Percentiles rank a stretch among this genome's conserved stretches.
Evolutionary conservation across 2,329 filamentous ascomycete genomes (phyloP).

Genomic region (Incumbomyces delicatus): DNA sequence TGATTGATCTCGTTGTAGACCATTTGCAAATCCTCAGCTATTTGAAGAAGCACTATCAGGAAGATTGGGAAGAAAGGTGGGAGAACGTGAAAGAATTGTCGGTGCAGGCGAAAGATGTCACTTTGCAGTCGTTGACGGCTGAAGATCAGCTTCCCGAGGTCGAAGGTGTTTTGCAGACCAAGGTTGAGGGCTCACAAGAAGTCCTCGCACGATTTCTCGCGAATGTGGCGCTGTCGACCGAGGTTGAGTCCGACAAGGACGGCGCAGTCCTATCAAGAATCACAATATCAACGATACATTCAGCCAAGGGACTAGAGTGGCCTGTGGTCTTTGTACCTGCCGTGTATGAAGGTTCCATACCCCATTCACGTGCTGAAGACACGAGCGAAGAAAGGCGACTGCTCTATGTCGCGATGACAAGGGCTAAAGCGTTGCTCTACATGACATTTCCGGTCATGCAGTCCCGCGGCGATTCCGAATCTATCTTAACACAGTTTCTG

Average conservation of each 20-base stretch:
- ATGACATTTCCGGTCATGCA: conserved; percentile 68
- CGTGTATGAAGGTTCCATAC: conserved; percentile 81
- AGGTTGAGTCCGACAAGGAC: conserved; percentile 55
- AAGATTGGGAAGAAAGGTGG: conserved; percentile 72
- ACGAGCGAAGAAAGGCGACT: conserved; percentile 77
- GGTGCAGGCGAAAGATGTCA: conserved; percentile 59
- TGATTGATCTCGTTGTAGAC: conserved; percentile 49
- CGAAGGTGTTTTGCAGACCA: conserved; percentile 57
- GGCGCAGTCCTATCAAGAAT: conserved; percentile 49
- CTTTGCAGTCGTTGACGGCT: conserved; percentile 42
- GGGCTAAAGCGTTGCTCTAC: conserved; percentile 77
- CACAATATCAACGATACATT: conserved; percentile 92
- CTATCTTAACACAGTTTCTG: conserved; percentile 64
- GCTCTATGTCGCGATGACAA: conserved; percentile 93
- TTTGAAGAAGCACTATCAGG: conserved; percentile 58
- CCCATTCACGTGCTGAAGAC: conserved; percentile 78
- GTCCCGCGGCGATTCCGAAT: conserved; percentile 49
- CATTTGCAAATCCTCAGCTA: conserved; percentile 66
- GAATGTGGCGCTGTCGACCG: conserved; percentile 77
- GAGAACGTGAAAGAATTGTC: conserved; percentile 85
- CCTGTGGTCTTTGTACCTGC: conserved; percentile 88
- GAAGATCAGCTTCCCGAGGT: conserved; percentile 53
- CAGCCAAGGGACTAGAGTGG: conserved; percentile 94
- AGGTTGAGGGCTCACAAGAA: conserved; percentile 45
- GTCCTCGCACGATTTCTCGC: conserved; percentile 72